Percentiles rank a stretch among this genome's conserved stretches.
Evolutionary conservation across 768 basidiomycete genomes (phyloP).

Genomic region (Panaeolus cyanescens): DNA sequence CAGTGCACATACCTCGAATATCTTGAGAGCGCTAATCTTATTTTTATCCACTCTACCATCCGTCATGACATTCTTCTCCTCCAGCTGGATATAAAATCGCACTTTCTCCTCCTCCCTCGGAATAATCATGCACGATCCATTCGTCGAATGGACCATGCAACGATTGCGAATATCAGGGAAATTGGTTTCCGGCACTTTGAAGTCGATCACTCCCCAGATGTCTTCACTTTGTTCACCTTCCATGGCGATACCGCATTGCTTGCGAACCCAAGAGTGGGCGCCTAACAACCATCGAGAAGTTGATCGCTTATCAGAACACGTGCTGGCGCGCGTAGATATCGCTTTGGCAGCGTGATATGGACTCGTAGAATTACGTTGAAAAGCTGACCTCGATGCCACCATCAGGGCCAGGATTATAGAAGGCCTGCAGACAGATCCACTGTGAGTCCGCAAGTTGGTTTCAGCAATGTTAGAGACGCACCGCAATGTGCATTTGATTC

Average conservation of each 20-base stretch:
- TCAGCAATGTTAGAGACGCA: conserved; percentile 29
- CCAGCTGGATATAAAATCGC: conserved; percentile 73
- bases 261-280: conserved; percentile 85
- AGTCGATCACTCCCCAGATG: conserved; percentile 84
- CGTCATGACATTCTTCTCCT: conserved; percentile 44
- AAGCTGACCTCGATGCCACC: conserved; percentile 62
- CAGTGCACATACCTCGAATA: conserved; percentile 49
- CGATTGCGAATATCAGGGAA: conserved; percentile 77
- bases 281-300: conserved; percentile 38
- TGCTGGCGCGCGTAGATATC: background rate
- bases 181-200: conserved; percentile 61
- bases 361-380: background rate
- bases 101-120: conserved; percentile 72
- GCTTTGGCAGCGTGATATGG: background rate
- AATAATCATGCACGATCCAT: conserved; percentile 73
- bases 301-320: background rate
- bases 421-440: conserved; percentile 48
- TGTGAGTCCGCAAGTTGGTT: background rate
- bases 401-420: conserved; percentile 65
- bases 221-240: conserved; percentile 78
- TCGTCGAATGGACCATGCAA: conserved; percentile 65
- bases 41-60: conserved; percentile 57
- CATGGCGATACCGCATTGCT: conserved; percentile 63
- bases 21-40: conserved; percentile 46
- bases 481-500: conserved; percentile 70